Evolutionary conservation across 306 rosid genomes (phyloP).

Genomic region (Fagus crenata): DNA sequence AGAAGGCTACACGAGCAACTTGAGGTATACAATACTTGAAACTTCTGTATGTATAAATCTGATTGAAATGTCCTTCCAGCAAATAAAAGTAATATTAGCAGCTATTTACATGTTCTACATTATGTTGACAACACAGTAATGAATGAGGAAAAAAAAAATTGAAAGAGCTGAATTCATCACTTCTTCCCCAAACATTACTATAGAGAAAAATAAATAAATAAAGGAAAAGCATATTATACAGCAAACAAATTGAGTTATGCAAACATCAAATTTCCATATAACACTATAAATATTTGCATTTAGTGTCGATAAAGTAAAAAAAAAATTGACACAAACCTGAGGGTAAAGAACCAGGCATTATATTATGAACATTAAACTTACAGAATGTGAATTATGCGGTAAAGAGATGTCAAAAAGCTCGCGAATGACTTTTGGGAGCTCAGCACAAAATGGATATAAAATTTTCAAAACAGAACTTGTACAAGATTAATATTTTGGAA

Average conservation of each 20-base stretch:
- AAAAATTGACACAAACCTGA: background rate
- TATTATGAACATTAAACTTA: background rate
- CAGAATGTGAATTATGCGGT: background rate
- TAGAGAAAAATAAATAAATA: background rate
- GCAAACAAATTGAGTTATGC: background rate
- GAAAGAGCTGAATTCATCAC: background rate
- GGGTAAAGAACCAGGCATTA: background rate
- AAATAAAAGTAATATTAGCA: background rate
- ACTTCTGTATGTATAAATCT: background rate
- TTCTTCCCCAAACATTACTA: background rate
- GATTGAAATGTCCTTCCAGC: background rate
- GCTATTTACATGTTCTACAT: background rate
- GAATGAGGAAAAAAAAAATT: background rate
- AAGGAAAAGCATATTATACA: background rate
- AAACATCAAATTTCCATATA: background rate
- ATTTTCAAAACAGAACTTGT: background rate
- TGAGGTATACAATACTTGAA: slow-evolving; percentile 50
- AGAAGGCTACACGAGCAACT: slow-evolving; percentile 87
- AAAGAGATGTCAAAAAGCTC: background rate
- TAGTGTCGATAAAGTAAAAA: background rate
- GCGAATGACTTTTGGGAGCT: background rate
- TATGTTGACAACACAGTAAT: background rate
- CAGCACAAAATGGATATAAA: background rate
- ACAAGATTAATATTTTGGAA: background rate
- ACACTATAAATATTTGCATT: background rate